Evolutionary conservation across 1,139 yeast species (phyloP).

Genomic region (Wickerhamiella infanticola): DNA sequence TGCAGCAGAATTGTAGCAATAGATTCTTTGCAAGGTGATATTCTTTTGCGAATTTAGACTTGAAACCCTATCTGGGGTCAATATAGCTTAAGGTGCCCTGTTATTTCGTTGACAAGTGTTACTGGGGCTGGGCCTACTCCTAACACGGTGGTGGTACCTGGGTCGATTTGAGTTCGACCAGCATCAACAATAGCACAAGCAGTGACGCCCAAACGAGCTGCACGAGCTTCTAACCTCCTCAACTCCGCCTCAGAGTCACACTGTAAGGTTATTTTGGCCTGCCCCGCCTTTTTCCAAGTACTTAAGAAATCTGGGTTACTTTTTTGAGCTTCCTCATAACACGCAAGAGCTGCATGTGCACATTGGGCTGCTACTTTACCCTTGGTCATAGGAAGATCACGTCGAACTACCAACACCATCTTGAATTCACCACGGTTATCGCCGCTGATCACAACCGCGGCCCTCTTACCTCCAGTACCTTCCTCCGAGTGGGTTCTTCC

Average conservation of each 20-base stretch:
- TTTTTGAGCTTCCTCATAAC: slow-evolving; percentile 55
- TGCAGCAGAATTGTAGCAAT: slow-evolving; percentile 22
- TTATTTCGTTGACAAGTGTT: slow-evolving; percentile 58
- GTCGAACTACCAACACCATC: slow-evolving; percentile 79
- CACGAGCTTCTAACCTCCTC: slow-evolving; percentile 65
- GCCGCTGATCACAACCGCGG: slow-evolving; percentile 1
- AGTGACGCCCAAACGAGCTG: slow-evolving; percentile 64
- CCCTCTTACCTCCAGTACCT: neutral
- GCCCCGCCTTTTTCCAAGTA: slow-evolving; percentile 80
- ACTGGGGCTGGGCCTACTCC: slow-evolving; percentile 98
- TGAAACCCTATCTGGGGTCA: slow-evolving; percentile 20
- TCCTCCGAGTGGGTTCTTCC: slow-evolving; percentile 1
- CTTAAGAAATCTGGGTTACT: slow-evolving; percentile 26
- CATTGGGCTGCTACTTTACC: slow-evolving; percentile 98
- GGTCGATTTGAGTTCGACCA: slow-evolving; percentile 88
- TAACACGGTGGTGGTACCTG: slow-evolving; percentile 87
- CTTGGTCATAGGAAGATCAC: slow-evolving; percentile 81
- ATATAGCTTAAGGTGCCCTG: slow-evolving; percentile 63
- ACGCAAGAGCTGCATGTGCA: slow-evolving; percentile 90
- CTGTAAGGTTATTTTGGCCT: slow-evolving; percentile 87
- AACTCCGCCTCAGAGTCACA: slow-evolving; percentile 56
- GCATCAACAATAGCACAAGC: slow-evolving; percentile 83
- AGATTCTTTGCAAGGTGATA: slow-evolving; percentile 19
- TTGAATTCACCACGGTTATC: slow-evolving; percentile 39
- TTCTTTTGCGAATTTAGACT: slow-evolving; percentile 18